phyloP scores from a whole-genome alignment of 257 asterid species.

The Ilex aquifolium region DNA sequence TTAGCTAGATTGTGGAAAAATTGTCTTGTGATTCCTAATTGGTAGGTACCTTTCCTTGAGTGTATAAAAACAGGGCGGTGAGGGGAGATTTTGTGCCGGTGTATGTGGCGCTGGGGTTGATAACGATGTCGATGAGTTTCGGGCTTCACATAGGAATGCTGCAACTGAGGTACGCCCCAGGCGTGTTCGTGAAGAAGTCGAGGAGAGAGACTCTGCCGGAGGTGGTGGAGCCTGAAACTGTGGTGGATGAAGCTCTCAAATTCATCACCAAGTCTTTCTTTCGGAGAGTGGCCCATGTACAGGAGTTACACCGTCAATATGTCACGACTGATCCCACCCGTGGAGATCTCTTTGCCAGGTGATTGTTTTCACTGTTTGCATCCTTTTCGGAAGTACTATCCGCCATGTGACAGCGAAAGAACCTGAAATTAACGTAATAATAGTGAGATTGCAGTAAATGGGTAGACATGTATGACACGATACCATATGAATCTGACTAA shows the following conservation, averaged over 20 bases:
- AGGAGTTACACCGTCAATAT: slow-evolving; percentile 19
- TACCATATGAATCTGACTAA: too few relatives aligned
- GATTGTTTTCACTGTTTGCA: too few relatives aligned
- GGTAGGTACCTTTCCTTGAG: too few relatives aligned
- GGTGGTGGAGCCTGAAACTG: slow-evolving; percentile 31
- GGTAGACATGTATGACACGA: too few relatives aligned
- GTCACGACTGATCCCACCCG: slow-evolving; percentile 19
- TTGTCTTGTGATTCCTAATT: background rate
- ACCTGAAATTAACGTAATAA: too few relatives aligned
- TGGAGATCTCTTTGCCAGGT: slow-evolving; percentile 18
- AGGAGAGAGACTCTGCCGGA: slow-evolving; percentile 32
- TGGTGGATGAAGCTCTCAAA: slow-evolving; percentile 14
- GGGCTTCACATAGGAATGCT: slow-evolving; percentile 20
- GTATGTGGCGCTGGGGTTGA: slow-evolving; percentile 29
- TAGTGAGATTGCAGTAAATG: too few relatives aligned
- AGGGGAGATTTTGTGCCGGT: slow-evolving; percentile 24
- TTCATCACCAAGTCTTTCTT: slow-evolving; percentile 32
- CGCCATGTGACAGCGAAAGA: too few relatives aligned
- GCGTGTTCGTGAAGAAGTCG: slow-evolving; percentile 29
- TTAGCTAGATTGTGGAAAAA: too few relatives aligned
- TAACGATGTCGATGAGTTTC: slow-evolving; percentile 9
- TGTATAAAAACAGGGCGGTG: background rate
- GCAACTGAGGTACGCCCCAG: slow-evolving; percentile 22
- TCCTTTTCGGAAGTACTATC: too few relatives aligned
- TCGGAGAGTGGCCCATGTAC: slow-evolving; percentile 34